Percentiles rank a stretch among this genome's conserved stretches.
These are phyloP conservation scores for Aspergillus persii DNA, from an alignment of 2,329 filamentous ascomycete genomes.

Conservation along the genomic window DNA sequence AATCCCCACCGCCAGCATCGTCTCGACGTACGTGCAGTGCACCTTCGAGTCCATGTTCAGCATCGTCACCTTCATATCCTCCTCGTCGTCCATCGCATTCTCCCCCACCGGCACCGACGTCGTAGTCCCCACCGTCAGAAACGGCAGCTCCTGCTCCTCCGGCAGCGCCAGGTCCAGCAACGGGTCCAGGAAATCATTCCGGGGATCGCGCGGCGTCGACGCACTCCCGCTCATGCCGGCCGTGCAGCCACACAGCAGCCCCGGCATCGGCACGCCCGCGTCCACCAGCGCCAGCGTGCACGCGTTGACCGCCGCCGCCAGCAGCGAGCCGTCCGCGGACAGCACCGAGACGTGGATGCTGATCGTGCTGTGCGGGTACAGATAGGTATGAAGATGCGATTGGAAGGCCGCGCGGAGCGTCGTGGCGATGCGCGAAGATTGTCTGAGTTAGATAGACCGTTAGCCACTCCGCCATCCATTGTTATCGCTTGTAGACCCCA, in stretches of 20 bases:
- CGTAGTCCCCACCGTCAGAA: slow-evolving; percentile 76
- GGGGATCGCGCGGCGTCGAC: slow-evolving; percentile 40
- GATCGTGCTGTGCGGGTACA: slow-evolving; percentile 87
- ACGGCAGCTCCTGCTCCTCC: slow-evolving; percentile 73
- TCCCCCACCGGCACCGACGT: slow-evolving; percentile 45
- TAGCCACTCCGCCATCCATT: too few species aligned
- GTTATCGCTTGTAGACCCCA: too few species aligned
- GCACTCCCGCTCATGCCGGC: slow-evolving; percentile 63
- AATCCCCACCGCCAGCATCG: slow-evolving; percentile 87
- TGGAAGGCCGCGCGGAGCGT: slow-evolving; percentile 76
- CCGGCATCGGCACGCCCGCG: slow-evolving; percentile 91
- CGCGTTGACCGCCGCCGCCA: slow-evolving; percentile 88
- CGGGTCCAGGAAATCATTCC: slow-evolving; percentile 43
- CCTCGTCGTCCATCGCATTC: slow-evolving; percentile 54
- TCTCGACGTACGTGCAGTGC: slow-evolving; percentile 75
- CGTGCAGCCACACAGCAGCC: slow-evolving; percentile 86
- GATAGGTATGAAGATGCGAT: slow-evolving; percentile 74
- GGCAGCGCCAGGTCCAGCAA: slow-evolving; percentile 45
- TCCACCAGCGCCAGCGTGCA: slow-evolving; percentile 89
- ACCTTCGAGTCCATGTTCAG: slow-evolving; percentile 84
- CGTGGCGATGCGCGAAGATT: slow-evolving; percentile 60
- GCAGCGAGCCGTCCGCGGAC: slow-evolving; percentile 82
- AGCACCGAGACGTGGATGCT: slow-evolving; percentile 81
- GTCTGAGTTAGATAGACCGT: slow-evolving; percentile 48
- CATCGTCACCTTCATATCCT: slow-evolving; percentile 64